phyloP scores from a whole-genome alignment of 768 basidiomycete species.

The Tulasnella sp. region DNA sequence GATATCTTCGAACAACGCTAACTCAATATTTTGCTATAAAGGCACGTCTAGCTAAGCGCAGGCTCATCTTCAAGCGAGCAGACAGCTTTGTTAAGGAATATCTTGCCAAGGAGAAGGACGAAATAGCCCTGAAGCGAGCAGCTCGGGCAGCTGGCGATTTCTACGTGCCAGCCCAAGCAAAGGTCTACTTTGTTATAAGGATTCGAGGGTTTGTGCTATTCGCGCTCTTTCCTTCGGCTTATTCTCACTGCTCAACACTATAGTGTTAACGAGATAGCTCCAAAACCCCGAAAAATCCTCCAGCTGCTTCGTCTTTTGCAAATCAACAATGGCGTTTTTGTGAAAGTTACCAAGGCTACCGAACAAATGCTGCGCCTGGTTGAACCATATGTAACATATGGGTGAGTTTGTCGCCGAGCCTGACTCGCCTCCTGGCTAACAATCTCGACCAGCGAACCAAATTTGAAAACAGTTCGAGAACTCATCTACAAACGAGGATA shows the following conservation, averaged over 20 bases:
- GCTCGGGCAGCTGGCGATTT: conserved; percentile 89
- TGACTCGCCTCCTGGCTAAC: conserved; percentile 1
- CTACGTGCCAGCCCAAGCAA: conserved; percentile 93
- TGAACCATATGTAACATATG: conserved; percentile 96
- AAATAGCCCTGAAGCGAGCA: conserved; percentile 86
- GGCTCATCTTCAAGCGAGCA: conserved; percentile 98
- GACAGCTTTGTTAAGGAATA: conserved; percentile 98
- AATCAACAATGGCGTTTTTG: conserved; percentile 99
- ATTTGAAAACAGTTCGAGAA: conserved; percentile 92
- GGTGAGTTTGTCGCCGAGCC: conserved; percentile 36
- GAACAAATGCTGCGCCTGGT: conserved; percentile 96
- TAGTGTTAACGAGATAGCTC: conserved; percentile 99
- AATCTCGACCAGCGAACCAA: conserved; percentile 58
- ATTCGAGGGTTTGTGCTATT: conserved; percentile 80
- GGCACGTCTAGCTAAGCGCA: conserved; percentile 85
- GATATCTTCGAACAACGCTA: neutral
- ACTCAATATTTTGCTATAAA: conserved; percentile 25
- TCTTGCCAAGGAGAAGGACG: conserved; percentile 81
- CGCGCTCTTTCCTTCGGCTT: neutral
- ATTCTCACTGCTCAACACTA: neutral
- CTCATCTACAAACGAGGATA: conserved; percentile 99
- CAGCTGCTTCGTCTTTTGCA: conserved; percentile 97
- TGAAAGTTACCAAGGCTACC: conserved; percentile 93
- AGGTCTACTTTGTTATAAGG: conserved; percentile 95
- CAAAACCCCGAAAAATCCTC: conserved; percentile 97